Conservation (phyloP, 805 yeast species). For the Vanderwaltozyma yarrowii region DNA sequence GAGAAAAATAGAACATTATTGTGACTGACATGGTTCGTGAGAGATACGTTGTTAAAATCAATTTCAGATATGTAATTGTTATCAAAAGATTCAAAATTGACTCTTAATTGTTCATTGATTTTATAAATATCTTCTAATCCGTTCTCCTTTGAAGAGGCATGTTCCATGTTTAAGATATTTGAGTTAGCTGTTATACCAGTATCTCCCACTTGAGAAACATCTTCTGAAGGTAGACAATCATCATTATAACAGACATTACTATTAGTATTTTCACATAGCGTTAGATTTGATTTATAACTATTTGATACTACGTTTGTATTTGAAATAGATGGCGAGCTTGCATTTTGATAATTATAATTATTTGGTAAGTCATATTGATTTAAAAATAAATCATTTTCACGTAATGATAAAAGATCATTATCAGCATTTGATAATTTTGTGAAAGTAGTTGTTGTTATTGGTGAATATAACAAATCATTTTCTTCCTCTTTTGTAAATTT, state of each 20-base stretch:
- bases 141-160: no score
- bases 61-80: neutral
- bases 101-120: neutral
- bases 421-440: neutral
- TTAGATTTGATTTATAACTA: neutral
- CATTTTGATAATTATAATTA: neutral
- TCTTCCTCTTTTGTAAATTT: neutral
- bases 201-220: neutral
- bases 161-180: no score
- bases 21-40: neutral
- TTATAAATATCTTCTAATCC: no score
- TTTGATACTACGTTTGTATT: neutral
- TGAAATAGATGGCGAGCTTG: no score
- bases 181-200: neutral
- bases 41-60: neutral
- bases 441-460: neutral
- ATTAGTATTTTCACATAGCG: slow-evolving; percentile 6
- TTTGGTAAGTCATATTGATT: neutral
- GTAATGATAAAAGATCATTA: neutral
- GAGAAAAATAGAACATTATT: neutral
- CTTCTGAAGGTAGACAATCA: neutral
- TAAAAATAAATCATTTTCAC: neutral
- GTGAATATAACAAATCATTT: neutral
- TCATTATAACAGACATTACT: slow-evolving; percentile 2
- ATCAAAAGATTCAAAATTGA: neutral